Base-by-base conservation (phyloP, 306 rosid genomes). In the Fragaria vesca region DNA sequence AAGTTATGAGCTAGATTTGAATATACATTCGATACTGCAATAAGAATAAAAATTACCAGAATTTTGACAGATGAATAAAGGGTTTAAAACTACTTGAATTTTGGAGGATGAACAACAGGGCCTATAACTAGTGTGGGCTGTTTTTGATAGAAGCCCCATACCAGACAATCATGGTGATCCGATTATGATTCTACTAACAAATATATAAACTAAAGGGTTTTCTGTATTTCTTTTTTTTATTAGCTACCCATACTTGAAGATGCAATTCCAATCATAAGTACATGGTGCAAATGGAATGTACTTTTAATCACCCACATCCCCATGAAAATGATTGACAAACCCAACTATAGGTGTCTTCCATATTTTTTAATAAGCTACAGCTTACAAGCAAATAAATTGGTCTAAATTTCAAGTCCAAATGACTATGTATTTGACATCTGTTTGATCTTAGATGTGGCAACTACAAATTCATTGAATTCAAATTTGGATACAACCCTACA, bases 201-300 rank as follows among this genome's bases (percentile, higher is more conserved):
- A 79, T 43, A 36, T 55, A 75, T 75, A 66, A 66, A 65, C 21
- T 66, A 36, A 8, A 66, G 21, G 63, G 70, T 57, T 69, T 71
- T 58, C 58, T 2, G 10, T 15, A 10, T 66, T 42, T 21, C 20
- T 32, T 32, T 54, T 43, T 26, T 62, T 52, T 21, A 54, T 45
- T 55, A 30, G 74, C 78, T 75, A 55, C 67, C 76, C 51, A 78
- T 72, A 47, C 73, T 32, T 52, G 74, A 26, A 81, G 20, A 61
- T 40, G 78, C 78, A 60, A 46, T 43, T 73, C 67, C 76, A 76
- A 85, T 73, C 71, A 86, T 36, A 73, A 81, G 81, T 81, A 57
- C 69, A 72, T 74, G 82, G 69, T 72, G 79, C 76, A 81, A 81
- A 84, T 54, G 78, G 82, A 86, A 76, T 79, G 84, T 84, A 55